A percentile compares a stretch with the other conserved stretches of the same genome.
Evolutionary conservation across 345 rosid genomes (phyloP).

Genomic region (Eucalyptus rudis): DNA sequence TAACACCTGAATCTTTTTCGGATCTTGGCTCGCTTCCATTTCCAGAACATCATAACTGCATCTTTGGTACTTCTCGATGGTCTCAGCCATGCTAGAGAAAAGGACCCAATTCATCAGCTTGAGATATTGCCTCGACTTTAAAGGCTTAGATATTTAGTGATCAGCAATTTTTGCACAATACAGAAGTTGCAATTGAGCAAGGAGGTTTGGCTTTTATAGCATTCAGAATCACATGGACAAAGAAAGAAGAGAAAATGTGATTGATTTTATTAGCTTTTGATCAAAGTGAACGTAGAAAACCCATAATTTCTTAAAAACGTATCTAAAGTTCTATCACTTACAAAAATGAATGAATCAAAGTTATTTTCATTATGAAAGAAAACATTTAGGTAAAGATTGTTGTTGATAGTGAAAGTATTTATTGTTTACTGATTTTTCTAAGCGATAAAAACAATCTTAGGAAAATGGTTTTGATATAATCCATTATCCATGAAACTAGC

Average conservation of each 20-base stretch:
- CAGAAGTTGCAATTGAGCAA: not conserved
- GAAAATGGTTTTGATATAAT: not conserved
- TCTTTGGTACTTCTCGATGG: slow-evolving; percentile 54
- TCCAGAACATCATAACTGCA: slow-evolving; percentile 22
- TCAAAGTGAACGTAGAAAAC: not conserved
- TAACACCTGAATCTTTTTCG: slow-evolving; percentile 33
- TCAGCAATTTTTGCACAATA: not conserved
- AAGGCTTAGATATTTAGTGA: not conserved
- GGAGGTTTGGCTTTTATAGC: not conserved
- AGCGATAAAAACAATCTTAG: not conserved
- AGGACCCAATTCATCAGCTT: not conserved
- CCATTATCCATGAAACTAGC: not conserved
- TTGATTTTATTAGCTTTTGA: not conserved
- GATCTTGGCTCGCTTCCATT: slow-evolving; percentile 28
- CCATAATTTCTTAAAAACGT: not conserved
- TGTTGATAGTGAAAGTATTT: not conserved
- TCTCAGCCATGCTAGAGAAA: slow-evolving; percentile 35
- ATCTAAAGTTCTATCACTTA: not conserved
- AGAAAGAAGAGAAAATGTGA: not conserved
- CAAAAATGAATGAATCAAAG: not conserved
- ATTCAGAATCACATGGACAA: not conserved
- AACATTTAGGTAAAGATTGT: not conserved
- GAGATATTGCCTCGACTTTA: not conserved
- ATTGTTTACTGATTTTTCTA: not conserved
- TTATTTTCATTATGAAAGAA: not conserved